phyloP scores from a whole-genome alignment of 2,329 filamentous ascomycete species.

The Colletotrichum sp. region DNA sequence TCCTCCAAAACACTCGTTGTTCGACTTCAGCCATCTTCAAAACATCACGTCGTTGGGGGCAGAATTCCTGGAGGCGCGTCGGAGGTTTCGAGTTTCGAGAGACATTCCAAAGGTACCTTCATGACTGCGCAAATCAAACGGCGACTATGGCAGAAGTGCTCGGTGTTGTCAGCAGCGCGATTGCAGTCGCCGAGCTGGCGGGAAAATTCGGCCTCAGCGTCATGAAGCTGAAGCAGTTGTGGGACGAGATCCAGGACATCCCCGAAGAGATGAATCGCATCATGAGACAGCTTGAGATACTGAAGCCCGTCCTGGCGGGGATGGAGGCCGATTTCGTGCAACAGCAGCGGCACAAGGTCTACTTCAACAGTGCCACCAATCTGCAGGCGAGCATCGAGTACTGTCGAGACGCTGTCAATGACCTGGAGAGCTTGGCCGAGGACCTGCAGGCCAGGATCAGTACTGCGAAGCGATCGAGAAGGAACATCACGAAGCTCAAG shows the following conservation, averaged over 20 bases:
- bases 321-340: background rate
- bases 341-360: background rate
- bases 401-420: background rate
- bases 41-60: too few species aligned
- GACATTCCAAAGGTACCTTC: background rate
- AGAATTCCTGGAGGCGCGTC: background rate
- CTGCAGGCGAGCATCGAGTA: background rate
- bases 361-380: background rate
- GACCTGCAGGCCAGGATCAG: background rate
- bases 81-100: background rate
- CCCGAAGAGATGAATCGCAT: background rate
- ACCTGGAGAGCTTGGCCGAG: background rate
- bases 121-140: background rate
- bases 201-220: background rate
- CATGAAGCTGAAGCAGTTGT: constrained; percentile 4
- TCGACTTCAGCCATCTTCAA: too few species aligned
- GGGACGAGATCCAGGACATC: constrained; percentile 9
- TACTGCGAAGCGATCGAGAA: background rate
- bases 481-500: constrained; percentile 1
- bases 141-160: constrained; percentile 6
- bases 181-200: constrained; percentile 5
- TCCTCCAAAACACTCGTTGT: too few species aligned
- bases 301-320: background rate
- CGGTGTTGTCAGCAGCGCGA: constrained; percentile 2
- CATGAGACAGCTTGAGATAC: background rate